A percentile compares a stretch with the other conserved stretches of the same genome.
phyloP scores from a whole-genome alignment of 2,329 filamentous ascomycete species.

The Ceratocystis cubensis region DNA sequence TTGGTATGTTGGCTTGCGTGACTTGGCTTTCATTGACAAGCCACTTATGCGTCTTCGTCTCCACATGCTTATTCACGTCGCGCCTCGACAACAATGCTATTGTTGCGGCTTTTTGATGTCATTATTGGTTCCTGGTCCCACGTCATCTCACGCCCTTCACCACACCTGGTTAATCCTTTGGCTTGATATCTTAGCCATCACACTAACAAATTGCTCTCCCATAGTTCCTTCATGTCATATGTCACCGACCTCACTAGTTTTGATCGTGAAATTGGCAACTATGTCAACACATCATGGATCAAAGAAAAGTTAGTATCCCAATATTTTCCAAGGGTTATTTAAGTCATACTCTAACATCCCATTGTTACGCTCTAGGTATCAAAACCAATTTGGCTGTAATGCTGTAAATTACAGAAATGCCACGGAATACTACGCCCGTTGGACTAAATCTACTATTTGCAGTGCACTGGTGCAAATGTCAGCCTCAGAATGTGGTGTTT shows the following conservation, averaged over 20 bases:
- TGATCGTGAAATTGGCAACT: slow-evolving; percentile 59
- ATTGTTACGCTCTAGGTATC: slow-evolving; percentile 48
- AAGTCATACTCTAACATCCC: neutral
- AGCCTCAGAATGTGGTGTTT: slow-evolving; percentile 52
- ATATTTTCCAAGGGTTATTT: too few species aligned
- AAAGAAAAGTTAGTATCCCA: slow-evolving; percentile 53
- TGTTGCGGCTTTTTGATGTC: neutral
- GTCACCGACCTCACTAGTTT: slow-evolving; percentile 68
- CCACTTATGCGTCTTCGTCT: too few species aligned
- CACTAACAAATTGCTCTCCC: slow-evolving; percentile 22
- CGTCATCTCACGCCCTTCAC: too few species aligned
- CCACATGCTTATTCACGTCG: too few species aligned
- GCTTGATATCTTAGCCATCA: too few species aligned
- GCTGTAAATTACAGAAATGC: slow-evolving; percentile 66
- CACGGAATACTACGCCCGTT: slow-evolving; percentile 76
- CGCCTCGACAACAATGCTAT: neutral
- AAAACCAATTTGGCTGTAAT: slow-evolving; percentile 66
- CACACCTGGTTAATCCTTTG: too few species aligned
- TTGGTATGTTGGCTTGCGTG: too few species aligned
- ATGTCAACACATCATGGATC: slow-evolving; percentile 63
- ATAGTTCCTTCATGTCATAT: slow-evolving; percentile 70
- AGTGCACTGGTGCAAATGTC: slow-evolving; percentile 92
- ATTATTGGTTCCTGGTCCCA: too few species aligned
- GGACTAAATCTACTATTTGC: slow-evolving; percentile 83
- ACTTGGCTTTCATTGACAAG: too few species aligned